These are phyloP conservation scores for Blastomyces silverae DNA, from an alignment of 2,329 filamentous ascomycete species.

Conservation along the genomic window DNA sequence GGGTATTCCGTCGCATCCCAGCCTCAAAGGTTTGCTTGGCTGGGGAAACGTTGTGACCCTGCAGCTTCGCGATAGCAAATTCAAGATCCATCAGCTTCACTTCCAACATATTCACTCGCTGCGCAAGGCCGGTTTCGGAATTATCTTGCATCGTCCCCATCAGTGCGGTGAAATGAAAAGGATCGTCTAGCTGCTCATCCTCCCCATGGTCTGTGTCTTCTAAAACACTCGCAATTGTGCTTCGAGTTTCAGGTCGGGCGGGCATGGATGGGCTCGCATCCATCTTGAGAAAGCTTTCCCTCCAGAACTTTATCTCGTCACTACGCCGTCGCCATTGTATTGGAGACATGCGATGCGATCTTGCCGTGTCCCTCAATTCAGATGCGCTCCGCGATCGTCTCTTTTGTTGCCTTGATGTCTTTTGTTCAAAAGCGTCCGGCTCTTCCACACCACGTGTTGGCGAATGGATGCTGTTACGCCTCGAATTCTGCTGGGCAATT, in stretches of 20 bases:
- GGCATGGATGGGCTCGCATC: slow-evolving; percentile 21
- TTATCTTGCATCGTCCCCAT: slow-evolving; percentile 38
- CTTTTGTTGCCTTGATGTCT: slow-evolving; percentile 26
- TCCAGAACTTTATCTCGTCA: slow-evolving; percentile 36
- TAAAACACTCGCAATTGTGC: slow-evolving; percentile 11
- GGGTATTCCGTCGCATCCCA: slow-evolving; percentile 3
- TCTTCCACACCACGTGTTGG: background rate
- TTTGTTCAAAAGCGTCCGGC: background rate
- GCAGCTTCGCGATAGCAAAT: slow-evolving; percentile 45
- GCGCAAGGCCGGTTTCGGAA: slow-evolving; percentile 38
- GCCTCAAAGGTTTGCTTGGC: slow-evolving; percentile 11
- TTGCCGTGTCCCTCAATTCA: slow-evolving; percentile 34
- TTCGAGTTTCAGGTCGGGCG: slow-evolving; percentile 17
- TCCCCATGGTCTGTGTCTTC: slow-evolving; percentile 13
- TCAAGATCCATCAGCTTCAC: slow-evolving; percentile 48
- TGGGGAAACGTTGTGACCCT: slow-evolving; percentile 30
- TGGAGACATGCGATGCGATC: slow-evolving; percentile 35
- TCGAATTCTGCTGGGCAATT: slow-evolving; percentile 18
- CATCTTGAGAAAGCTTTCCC: slow-evolving; percentile 30
- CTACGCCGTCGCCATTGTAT: slow-evolving; percentile 40
- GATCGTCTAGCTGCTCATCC: slow-evolving; percentile 10
- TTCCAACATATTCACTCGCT: slow-evolving; percentile 45
- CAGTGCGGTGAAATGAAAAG: slow-evolving; percentile 36
- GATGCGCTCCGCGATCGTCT: slow-evolving; percentile 43
- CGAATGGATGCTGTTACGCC: slow-evolving; percentile 17